These are phyloP conservation scores for Babjeviella inositovora DNA, from an alignment of 805 yeast species.

Conservation along the genomic window DNA sequence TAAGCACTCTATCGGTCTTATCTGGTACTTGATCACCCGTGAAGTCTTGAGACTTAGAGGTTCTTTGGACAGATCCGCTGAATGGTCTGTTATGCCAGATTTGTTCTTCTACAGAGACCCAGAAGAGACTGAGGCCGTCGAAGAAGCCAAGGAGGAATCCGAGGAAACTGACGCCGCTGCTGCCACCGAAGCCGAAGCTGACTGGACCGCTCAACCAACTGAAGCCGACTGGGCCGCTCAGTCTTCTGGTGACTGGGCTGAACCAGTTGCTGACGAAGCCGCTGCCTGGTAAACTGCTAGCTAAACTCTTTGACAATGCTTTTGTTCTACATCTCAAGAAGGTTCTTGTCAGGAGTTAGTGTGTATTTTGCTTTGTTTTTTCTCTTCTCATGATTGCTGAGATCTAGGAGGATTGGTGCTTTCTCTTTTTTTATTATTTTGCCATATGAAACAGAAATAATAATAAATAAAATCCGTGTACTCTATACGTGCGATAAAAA, in stretches of 20 bases:
- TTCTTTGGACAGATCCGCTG: constrained; percentile 86
- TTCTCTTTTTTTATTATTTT: too few relatives aligned
- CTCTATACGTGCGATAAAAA: too few relatives aligned
- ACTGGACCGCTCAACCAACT: constrained; percentile 35
- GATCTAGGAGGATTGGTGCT: too few relatives aligned
- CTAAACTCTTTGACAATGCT: constrained; percentile 1
- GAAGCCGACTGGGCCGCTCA: constrained; percentile 70
- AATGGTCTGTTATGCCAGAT: constrained; percentile 99
- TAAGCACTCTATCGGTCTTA: constrained; percentile 98
- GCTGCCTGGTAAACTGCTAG: constrained; percentile 6
- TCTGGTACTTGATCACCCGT: constrained; percentile 99
- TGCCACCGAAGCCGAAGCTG: constrained; percentile 47
- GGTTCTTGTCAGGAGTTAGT: too few relatives aligned
- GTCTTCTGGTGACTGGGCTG: constrained; percentile 31
- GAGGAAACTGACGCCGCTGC: constrained; percentile 50
- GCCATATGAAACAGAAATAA: too few relatives aligned
- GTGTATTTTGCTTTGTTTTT: too few relatives aligned
- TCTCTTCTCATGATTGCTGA: too few relatives aligned
- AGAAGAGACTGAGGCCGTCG: constrained; percentile 87
- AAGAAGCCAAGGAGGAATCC: constrained; percentile 34
- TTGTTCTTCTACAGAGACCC: constrained; percentile 99
- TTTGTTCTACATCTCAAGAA: too few relatives aligned
- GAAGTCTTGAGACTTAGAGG: constrained; percentile 99
- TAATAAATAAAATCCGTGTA: too few relatives aligned
- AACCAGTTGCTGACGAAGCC: constrained; percentile 37